Evolutionary conservation across 495 filamentous ascomycete genomes (phyloP), one percentile per base, ranked within the genome.

Genomic region (Apiosordaria backusii): DNA sequence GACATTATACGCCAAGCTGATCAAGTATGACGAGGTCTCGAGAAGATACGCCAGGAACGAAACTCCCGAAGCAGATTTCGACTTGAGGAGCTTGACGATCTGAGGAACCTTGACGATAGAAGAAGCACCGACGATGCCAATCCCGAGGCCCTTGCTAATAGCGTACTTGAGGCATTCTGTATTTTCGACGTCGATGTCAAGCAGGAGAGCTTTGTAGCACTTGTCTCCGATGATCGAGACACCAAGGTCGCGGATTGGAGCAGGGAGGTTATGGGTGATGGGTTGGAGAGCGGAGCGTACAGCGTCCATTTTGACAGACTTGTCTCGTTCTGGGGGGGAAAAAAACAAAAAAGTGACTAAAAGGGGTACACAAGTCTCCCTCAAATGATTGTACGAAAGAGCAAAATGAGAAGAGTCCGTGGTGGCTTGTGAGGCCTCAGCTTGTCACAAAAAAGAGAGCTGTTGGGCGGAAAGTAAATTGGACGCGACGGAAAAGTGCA

Each of bases 101-200:
- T 97, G 95, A 0, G 95, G 94, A 57, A 99, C 85, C 81, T 99
- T 99, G 80, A 99, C 91, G 70, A 97, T 86, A 29, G 91, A 85
- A 64, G 90, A 92, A 45, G 92, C 90, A 66, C 85, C 88, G 71
- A 99, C 90, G 78, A 98, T 99, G 75, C 87, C 94, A 65, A 97
- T 87, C 53, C 95, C 95, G 57, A 99, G 89, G 15, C 83, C 91
- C 80, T 98, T 98, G 70, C 91, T 96, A 70, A 97, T 87, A 60
- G 86, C 90, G 26, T 97, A 88, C 68, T 92, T 91, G 62, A 95
- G 80, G 82, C 95, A 99, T 60, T 83, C 85, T 29, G 87, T 81
- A 62, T 89, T 80, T 71, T 85, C 82, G 53, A 88, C 82, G 79
- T 96, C 89, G 74, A 98, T 81, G 67, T 95, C 86, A 67, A 92